Conservation (phyloP, 768 basidiomycete species). For the Rhizopogon roseolus region DNA sequence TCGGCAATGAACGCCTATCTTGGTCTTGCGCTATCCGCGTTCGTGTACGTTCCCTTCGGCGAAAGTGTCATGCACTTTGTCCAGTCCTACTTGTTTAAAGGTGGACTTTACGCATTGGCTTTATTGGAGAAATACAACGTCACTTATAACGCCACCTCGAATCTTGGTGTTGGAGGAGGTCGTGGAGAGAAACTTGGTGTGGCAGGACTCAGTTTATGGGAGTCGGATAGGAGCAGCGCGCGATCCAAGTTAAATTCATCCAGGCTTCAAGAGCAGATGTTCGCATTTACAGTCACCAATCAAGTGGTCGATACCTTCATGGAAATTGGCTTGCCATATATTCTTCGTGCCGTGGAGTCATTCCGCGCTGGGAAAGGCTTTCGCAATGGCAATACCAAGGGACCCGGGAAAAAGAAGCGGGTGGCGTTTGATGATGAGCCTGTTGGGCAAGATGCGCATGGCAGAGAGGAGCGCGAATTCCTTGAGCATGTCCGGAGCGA, state of each 20-base stretch:
- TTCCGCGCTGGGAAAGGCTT: constrained; percentile 43
- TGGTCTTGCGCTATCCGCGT: constrained; percentile 88
- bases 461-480: constrained; percentile 69
- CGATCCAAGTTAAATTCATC: constrained; percentile 58
- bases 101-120: constrained; percentile 11
- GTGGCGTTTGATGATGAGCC: constrained; percentile 69
- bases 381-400: constrained; percentile 15
- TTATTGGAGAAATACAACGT: constrained; percentile 19
- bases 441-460: constrained; percentile 21
- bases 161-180: constrained; percentile 22
- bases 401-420: constrained; percentile 49
- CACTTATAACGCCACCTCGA: constrained; percentile 21
- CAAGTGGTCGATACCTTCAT: constrained; percentile 74
- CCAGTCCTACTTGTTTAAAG: constrained; percentile 24
- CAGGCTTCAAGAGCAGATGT: constrained; percentile 86
- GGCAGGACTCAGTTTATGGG: constrained; percentile 35
- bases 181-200: constrained; percentile 9
- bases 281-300: constrained; percentile 87
- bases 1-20: constrained; percentile 89
- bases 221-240: constrained; percentile 44
- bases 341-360: constrained; percentile 54
- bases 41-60: constrained; percentile 93
- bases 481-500: constrained; percentile 75
- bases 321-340: constrained; percentile 79
- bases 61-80: constrained; percentile 69